Conservation (phyloP, 345 rosid genomes). For the Sonneratia caseolaris region DNA sequence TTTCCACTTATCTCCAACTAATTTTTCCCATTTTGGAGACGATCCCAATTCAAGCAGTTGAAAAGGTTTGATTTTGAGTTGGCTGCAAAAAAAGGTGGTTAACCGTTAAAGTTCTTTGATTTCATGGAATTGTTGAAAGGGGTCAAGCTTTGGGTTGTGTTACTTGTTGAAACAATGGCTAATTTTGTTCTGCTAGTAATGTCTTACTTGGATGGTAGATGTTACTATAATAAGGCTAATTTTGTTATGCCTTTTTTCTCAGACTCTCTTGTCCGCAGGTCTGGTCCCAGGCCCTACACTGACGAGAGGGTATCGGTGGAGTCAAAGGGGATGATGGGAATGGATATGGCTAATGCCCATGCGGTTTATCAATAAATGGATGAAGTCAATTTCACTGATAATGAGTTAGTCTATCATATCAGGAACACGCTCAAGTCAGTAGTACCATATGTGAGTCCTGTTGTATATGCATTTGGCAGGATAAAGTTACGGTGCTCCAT, state of each 20-base stretch:
- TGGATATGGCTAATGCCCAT: background rate
- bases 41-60: too few relatives aligned
- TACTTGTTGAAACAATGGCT: too few relatives aligned
- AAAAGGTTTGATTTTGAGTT: too few relatives aligned
- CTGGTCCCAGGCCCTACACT: background rate
- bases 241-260: background rate
- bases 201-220: too few relatives aligned
- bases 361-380: slow-evolving; percentile 13
- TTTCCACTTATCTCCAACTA: too few relatives aligned
- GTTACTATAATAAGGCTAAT: background rate
- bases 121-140: too few relatives aligned
- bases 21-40: too few relatives aligned
- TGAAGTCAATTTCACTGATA: slow-evolving; percentile 32
- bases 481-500: background rate
- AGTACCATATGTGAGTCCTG: slow-evolving; percentile 5
- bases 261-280: background rate
- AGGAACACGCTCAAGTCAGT: slow-evolving; percentile 32
- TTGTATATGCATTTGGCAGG: background rate
- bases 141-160: too few relatives aligned
- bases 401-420: slow-evolving; percentile 34
- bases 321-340: background rate
- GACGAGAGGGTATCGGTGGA: background rate
- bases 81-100: too few relatives aligned
- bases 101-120: too few relatives aligned
- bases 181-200: too few relatives aligned